phyloP scores from a whole-genome alignment of 345 rosid species.

The Odontarrhena argentea region DNA sequence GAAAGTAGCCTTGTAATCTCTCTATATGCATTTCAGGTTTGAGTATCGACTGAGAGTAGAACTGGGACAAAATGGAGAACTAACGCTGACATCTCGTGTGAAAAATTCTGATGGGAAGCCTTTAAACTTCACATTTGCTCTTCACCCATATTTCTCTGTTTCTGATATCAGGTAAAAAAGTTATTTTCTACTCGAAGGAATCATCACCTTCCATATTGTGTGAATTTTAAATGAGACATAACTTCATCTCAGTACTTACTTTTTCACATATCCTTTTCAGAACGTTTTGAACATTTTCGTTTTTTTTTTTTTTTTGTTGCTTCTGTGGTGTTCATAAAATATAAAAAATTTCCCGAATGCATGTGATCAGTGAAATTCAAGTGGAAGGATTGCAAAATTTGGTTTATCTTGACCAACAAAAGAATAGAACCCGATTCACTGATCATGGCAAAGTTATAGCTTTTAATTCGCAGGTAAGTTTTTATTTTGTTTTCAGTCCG shows the following conservation, averaged over 20 bases:
- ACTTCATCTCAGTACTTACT: not conserved
- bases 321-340: not conserved
- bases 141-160: conserved; percentile 84
- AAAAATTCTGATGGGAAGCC: conserved; percentile 74
- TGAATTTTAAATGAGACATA: not conserved
- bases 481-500: not conserved
- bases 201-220: not conserved
- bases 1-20: not conserved
- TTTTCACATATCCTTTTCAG: not conserved
- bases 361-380: conserved; percentile 76
- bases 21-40: conserved; percentile 47
- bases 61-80: conserved; percentile 68
- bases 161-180: conserved; percentile 74
- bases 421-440: conserved; percentile 71
- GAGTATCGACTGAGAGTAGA: conserved; percentile 78
- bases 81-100: conserved; percentile 76
- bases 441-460: conserved; percentile 81
- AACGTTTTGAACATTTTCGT: not conserved
- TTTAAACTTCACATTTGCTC: conserved; percentile 73
- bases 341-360: not conserved
- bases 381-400: conserved; percentile 83
- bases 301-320: not conserved
- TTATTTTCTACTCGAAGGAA: not conserved
- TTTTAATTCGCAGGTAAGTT: conserved; percentile 75
- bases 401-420: conserved; percentile 82